These are phyloP conservation scores for Pezicula radicicola DNA, from an alignment of 2,329 filamentous ascomycete species.

Conservation along the genomic window DNA sequence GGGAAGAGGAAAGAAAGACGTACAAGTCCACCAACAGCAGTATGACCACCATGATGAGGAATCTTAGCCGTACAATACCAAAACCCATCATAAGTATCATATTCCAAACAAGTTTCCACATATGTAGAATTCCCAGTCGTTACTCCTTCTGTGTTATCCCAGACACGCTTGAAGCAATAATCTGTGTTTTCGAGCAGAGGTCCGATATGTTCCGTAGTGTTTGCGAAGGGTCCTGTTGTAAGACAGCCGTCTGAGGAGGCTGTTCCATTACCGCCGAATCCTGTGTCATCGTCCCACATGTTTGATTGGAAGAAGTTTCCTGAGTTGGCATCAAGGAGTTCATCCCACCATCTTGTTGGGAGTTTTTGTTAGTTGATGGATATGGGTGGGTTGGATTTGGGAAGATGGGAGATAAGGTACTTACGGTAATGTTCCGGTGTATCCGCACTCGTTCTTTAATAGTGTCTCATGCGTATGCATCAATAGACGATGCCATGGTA, in stretches of 20 bases:
- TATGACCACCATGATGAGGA: constrained; percentile 7
- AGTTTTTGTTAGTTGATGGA: too few relatives aligned
- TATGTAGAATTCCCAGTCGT: neutral
- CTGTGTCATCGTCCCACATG: constrained; percentile 8
- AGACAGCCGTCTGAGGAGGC: neutral
- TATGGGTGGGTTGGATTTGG: too few relatives aligned
- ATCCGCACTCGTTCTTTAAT: constrained; percentile 36
- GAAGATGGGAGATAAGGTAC: too few relatives aligned
- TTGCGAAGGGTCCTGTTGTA: constrained; percentile 5
- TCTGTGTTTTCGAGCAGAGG: constrained; percentile 4
- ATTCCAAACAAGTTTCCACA: constrained; percentile 6
- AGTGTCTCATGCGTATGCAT: constrained; percentile 32
- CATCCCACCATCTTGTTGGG: constrained; percentile 6
- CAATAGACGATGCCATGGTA: constrained; percentile 39
- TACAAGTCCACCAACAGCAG: constrained; percentile 6
- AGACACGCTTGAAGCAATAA: constrained; percentile 7
- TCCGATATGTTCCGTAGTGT: constrained; percentile 9
- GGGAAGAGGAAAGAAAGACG: neutral
- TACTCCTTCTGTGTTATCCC: constrained; percentile 6
- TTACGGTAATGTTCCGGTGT: constrained; percentile 13
- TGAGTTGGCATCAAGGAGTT: constrained; percentile 8
- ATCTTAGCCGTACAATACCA: constrained; percentile 5
- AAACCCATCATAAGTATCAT: constrained; percentile 1
- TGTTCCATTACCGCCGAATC: constrained; percentile 8
- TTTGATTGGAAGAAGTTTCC: constrained; percentile 11